Evolutionary conservation across 192 early-diverging fungal genomes (phyloP), one percentile per base, ranked within the genome.

Genomic region (Cetraspora pellucida): DNA sequence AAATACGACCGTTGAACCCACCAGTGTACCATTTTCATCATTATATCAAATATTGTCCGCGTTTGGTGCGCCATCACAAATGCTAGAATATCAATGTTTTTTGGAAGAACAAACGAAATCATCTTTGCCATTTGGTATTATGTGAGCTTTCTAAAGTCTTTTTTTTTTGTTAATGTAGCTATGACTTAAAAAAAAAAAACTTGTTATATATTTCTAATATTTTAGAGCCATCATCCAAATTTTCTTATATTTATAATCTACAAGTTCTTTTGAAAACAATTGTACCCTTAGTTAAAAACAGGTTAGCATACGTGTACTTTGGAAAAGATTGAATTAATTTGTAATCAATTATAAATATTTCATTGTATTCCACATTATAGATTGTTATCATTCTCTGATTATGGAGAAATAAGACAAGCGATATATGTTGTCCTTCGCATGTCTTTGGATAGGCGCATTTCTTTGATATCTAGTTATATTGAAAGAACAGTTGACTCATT

Each of bases 351-450:
- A 9, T 27, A 60, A 21, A 16, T 60, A 61, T 17, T 30, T 61
- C 28, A 5, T 30, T 61, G 11, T 28, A 30, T 30, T 28, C 14
- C 37, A n/a, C n/a, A n/a, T n/a, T n/a, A n/a, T 47, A 68, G 66
- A 17, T 27, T n/a, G 10, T 17, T 68, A 21, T 16, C 13, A 11
- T 74, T 74, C 60, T 43, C n/a, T 2, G 19, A 58, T 60, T 13
- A 37, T n/a, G 72, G 60, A 44, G 72, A 74, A 46, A 74, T 74
- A 16, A 47, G 72, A 43, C n/a, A 4, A 10, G 57, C 72, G 0
- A 59, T 74, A 17, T 23, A 37, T 27, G 43, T 74, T 23, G 3
- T 74, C 27, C 52, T 60, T 74, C 72, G 72, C 23, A n/a, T 74
- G 44, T 59, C 30, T 10, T 57, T 60, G 14, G 72, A 74, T 60